Conservation (phyloP, 2,329 filamentous ascomycete species). For the Botrytis paeoniae region DNA sequence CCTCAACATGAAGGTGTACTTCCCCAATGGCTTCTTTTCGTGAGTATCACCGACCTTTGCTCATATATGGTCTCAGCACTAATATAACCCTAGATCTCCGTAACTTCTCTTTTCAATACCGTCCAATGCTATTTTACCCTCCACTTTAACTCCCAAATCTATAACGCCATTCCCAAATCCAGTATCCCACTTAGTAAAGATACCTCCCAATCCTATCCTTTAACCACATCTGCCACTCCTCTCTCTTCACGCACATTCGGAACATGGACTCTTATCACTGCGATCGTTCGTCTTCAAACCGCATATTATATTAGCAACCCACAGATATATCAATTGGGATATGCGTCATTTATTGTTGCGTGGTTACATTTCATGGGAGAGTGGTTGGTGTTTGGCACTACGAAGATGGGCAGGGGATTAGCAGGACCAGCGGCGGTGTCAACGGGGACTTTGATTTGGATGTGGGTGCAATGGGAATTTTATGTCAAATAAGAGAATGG, state of each 20-base stretch:
- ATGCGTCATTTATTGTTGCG: slow-evolving; percentile 63
- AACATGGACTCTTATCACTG: slow-evolving; percentile 65
- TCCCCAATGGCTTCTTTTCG: slow-evolving; percentile 64
- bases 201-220: slow-evolving; percentile 53
- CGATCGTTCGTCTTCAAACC: slow-evolving; percentile 60
- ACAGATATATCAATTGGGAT: slow-evolving; percentile 59
- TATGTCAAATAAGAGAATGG: slow-evolving; percentile 52
- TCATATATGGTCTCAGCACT: background rate
- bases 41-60: slow-evolving; percentile 38
- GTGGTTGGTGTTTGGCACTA: slow-evolving; percentile 74
- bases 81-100: slow-evolving; percentile 60
- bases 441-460: slow-evolving; percentile 53
- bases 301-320: slow-evolving; percentile 63
- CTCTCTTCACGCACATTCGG: slow-evolving; percentile 74
- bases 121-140: slow-evolving; percentile 80
- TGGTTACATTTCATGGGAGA: slow-evolving; percentile 62
- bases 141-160: slow-evolving; percentile 81
- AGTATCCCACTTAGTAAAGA: slow-evolving; percentile 45
- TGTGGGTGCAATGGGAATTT: slow-evolving; percentile 63
- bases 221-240: slow-evolving; percentile 72
- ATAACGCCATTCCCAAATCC: slow-evolving; percentile 44
- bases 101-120: slow-evolving; percentile 80
- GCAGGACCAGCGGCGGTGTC: slow-evolving; percentile 54
- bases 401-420: slow-evolving; percentile 59
- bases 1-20: slow-evolving; percentile 47